Conservation (phyloP, 1,284 basidiomycete species). For the Polyporus tsugae region DNA sequence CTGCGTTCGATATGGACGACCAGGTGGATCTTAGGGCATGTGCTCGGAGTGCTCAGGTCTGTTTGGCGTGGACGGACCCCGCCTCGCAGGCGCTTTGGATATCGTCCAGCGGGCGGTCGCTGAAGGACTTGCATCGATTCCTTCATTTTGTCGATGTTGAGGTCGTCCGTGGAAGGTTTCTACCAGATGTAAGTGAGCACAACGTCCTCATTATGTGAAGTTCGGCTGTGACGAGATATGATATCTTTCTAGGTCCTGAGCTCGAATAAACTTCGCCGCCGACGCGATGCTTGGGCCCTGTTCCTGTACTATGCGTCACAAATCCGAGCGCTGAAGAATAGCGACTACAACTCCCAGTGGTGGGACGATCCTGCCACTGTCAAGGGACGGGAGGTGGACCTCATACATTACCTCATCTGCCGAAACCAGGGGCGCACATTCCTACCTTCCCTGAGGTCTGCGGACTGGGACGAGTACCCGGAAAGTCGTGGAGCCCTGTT, state of each 20-base stretch:
- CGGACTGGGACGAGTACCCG: constrained; percentile 4
- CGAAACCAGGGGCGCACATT: not conserved
- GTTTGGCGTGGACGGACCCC: not conserved
- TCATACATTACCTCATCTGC: not conserved
- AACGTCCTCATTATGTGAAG: not conserved
- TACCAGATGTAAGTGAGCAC: not conserved
- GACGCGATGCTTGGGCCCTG: constrained; percentile 1
- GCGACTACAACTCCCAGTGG: not conserved
- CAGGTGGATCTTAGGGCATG: not conserved
- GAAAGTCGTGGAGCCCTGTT: not conserved
- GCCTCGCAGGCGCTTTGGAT: not conserved
- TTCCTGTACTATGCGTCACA: constrained; percentile 4
- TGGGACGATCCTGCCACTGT: not conserved
- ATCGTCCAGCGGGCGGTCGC: not conserved
- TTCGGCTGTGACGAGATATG: not conserved
- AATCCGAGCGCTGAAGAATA: not conserved
- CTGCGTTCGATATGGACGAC: not conserved
- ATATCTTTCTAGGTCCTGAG: not conserved
- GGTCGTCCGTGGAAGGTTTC: not conserved
- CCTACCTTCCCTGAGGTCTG: not conserved
- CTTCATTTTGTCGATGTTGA: not conserved
- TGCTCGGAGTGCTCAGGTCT: not conserved
- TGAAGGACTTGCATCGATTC: not conserved
- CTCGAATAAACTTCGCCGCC: not conserved
- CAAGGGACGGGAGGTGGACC: not conserved